Evolutionary conservation across 768 basidiomycete genomes (phyloP), one percentile per base, ranked within the genome.

Genomic region (Antrodiella citrinella): DNA sequence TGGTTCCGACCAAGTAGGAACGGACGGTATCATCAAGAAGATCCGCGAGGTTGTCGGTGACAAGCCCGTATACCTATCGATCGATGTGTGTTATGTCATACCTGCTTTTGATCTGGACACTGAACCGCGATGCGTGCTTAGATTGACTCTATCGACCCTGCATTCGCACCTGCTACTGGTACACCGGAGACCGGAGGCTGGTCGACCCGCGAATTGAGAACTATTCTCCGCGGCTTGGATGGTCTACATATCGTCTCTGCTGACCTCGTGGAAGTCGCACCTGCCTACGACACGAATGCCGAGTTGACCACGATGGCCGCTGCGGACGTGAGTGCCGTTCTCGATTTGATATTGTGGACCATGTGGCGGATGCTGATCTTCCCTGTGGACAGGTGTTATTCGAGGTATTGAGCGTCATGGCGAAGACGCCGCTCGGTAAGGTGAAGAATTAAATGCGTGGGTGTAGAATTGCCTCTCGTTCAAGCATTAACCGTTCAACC

Each of bases 171-270:
- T 22, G 87, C 86, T 0, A 88, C 88, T 0, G 88, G 88, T 3
- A 91, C 89, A 0, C 89, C 88, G 0, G 89, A 91, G 66, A 84
- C 87, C 0, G 88, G 87, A 0, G 87, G 80, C 9, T 90, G 86
- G 88, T 84, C 86, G 3, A 88, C 87, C 4, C 82, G 89, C 51
- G 88, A 91, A 65, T 68, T 90, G 46, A 80, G 85, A 45, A 80
- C 81, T 4, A 86, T 91, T 59, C 65, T 91, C 51, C 72, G 87
- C 44, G 87, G 88, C 18, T 66, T 91, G 12, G 81, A 83, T 48
- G 86, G 87, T 12, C 70, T 91, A 47, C 71, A 79, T 52, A 82
- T 91, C 53, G 85, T 91, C 43, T 86, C 82, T 30, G 85, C 83
- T 7, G 89, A 91, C 61, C 79, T 91, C 41, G 89, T 91, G 43